Conservation (phyloP, 139 green algal genomes). For the Closterium sp. region DNA sequence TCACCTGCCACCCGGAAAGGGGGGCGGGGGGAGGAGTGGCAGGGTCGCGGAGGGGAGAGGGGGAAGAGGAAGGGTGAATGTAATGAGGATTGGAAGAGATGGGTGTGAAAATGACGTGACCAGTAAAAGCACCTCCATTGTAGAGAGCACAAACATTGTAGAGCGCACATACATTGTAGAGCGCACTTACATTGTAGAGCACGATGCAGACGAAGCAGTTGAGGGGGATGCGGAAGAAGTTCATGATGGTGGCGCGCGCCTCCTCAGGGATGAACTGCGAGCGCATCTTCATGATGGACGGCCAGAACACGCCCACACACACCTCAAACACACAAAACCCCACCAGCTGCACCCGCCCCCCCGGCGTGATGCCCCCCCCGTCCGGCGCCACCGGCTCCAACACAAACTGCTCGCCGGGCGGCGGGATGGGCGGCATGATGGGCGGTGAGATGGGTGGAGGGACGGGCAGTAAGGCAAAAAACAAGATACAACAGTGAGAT, state of each 20-base stretch:
- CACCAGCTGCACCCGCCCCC: constrained; percentile 71
- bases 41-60: constrained; percentile 7
- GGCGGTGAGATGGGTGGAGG: neutral
- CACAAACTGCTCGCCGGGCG: neutral
- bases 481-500: no score
- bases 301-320: constrained; percentile 91
- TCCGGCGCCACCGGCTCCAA: neutral
- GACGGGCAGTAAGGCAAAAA: no score
- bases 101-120: no score
- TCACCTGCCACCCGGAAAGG: constrained; percentile 43
- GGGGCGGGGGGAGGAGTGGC: no score
- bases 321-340: constrained; percentile 93
- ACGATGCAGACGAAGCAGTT: constrained; percentile 97
- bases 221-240: constrained; percentile 95
- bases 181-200: constrained; percentile 81
- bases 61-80: neutral
- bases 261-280: constrained; percentile 89
- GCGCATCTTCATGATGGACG: constrained; percentile 89
- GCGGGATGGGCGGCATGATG: no score
- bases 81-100: neutral
- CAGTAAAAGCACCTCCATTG: no score
- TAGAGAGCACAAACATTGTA: neutral
- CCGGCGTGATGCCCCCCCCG: constrained; percentile 22
- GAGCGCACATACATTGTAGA: neutral
- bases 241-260: constrained; percentile 93